Evolutionary conservation across 2,329 filamentous ascomycete species (phyloP).

Genomic region (Colletotrichum coccodes): DNA sequence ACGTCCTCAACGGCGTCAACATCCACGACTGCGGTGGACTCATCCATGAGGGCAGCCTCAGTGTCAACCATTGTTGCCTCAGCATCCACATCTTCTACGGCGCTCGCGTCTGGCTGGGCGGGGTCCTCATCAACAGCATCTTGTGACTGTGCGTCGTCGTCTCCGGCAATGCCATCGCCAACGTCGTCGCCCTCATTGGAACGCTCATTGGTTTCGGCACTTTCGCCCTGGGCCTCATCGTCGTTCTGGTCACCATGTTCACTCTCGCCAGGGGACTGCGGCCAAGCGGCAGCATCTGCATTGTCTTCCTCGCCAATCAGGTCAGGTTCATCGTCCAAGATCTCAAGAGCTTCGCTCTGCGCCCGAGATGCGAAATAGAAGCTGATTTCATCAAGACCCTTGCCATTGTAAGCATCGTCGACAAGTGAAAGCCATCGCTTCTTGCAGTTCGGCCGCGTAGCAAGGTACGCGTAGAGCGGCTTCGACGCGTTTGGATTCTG

Average conservation of each 20-base stretch:
- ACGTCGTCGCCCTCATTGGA: slow-evolving; percentile 5
- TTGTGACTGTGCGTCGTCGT: neutral
- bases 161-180: neutral
- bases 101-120: slow-evolving; percentile 8
- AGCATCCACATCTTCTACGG: slow-evolving; percentile 1
- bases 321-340: slow-evolving; percentile 31
- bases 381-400: slow-evolving; percentile 52
- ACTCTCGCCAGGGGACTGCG: slow-evolving; percentile 20
- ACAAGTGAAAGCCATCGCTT: slow-evolving; percentile 51
- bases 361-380: slow-evolving; percentile 45
- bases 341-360: slow-evolving; percentile 35
- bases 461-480: slow-evolving; percentile 53
- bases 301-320: slow-evolving; percentile 33
- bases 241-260: slow-evolving; percentile 2
- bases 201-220: neutral
- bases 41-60: slow-evolving; percentile 11
- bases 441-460: slow-evolving; percentile 50
- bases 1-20: neutral
- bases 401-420: slow-evolving; percentile 53
- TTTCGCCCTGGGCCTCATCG: slow-evolving; percentile 4
- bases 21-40: slow-evolving; percentile 6
- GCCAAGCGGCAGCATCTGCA: slow-evolving; percentile 23
- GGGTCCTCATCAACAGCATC: neutral
- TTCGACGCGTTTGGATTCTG: slow-evolving; percentile 51
- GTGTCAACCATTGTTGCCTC: slow-evolving; percentile 24